Base-by-base conservation (phyloP, 495 filamentous ascomycete species). In the Usnea hakonensis region DNA sequence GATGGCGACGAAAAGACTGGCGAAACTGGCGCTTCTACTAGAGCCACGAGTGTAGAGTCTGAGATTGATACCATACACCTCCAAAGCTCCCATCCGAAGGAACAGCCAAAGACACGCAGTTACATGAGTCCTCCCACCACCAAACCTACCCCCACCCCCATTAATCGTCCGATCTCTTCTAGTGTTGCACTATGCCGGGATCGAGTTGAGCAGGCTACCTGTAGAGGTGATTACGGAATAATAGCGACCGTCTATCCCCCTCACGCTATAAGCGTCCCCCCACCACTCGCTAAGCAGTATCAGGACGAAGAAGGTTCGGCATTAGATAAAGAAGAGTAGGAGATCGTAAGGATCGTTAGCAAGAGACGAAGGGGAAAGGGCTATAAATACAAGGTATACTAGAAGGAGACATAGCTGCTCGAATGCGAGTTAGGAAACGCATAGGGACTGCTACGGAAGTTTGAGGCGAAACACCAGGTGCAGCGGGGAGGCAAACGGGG, bases 101-200 rank as follows among this genome's bases (percentile, higher is more conserved):
- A 58, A 58, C 21, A 40, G 7, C 32, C 57, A 48, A 59, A 44
- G 36, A 59, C 13, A 48, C n/a, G 48, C 57, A 40, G 30, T 62
- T 62, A 48, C 59, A 55, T 62, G 30, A 55, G 33, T 62, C 59
- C 40, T 52, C n/a, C n/a, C 36, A 61, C 58, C 23, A 61, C 46
- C 41, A 21, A 61, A 53, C 43, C 41, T 62, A 62, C 36, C 59
- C 11, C 46, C 46, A 55, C 46, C 35, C 30, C 26, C 33, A 30
- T 21, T 35, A 5, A 62, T 62, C 60, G 36, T 38, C 26, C 60
- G 19, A 62, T 62, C 60, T 62, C 60, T 44, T 35, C 48, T 35
- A 62, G 60, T 62, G 23, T 56, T 19, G 50, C 50, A 62, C 37
- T 62, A 62, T 56, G 21, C 48, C 33, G 37, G 23, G 33, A 62